phyloP scores from a whole-genome alignment of 441 rosid genomes.

The Arabidopsis hybrid region DNA sequence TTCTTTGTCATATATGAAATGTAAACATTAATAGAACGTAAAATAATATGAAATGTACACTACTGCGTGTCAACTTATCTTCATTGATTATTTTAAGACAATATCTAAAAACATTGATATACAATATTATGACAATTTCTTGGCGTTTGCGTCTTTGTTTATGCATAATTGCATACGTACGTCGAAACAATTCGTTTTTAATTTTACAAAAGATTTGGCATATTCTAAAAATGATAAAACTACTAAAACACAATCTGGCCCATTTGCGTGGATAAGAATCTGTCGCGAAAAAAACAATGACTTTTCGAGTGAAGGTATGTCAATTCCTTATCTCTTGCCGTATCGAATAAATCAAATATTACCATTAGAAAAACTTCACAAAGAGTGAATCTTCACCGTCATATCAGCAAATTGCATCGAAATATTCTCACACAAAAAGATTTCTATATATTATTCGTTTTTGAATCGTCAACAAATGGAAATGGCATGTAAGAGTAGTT shows the following conservation, averaged over 20 bases:
- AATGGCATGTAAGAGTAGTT: neutral
- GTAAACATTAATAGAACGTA: neutral
- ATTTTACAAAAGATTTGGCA: neutral
- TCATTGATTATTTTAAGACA: neutral
- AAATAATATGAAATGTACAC: too few relatives aligned
- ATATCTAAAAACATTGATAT: neutral
- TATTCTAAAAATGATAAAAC: neutral
- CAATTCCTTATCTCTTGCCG: neutral
- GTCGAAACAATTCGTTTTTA: neutral
- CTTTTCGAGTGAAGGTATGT: neutral
- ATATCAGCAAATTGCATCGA: neutral
- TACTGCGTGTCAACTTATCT: constrained; percentile 19
- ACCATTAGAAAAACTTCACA: neutral
- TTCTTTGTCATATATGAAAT: constrained; percentile 27
- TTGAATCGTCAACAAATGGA: neutral
- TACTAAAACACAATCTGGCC: neutral
- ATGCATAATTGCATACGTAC: neutral
- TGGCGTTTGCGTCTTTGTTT: constrained; percentile 7
- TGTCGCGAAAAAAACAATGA: neutral
- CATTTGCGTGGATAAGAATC: neutral
- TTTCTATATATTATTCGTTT: neutral
- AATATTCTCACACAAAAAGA: too few relatives aligned
- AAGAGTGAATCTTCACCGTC: neutral
- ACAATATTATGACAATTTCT: neutral
- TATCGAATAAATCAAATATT: neutral